phyloP scores from a whole-genome alignment of 176 grass and related monocot species.

The Carex pumila region DNA sequence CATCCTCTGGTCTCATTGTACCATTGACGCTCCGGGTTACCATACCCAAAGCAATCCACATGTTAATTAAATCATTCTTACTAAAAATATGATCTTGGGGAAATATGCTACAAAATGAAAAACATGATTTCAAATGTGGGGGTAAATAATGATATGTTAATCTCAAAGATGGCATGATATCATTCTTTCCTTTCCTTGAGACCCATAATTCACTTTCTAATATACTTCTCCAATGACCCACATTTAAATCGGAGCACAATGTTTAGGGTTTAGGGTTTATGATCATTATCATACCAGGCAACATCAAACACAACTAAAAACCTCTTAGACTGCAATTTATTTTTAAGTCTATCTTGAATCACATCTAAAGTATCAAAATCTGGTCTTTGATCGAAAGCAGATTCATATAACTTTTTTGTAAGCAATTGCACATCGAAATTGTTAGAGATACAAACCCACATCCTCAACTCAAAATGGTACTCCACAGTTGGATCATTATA shows the following conservation, averaged over 20 bases:
- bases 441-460: constrained; percentile 29
- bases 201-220: constrained; percentile 9
- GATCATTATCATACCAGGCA: constrained; percentile 28
- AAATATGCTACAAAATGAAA: constrained; percentile 25
- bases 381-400: neutral
- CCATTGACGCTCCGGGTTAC: neutral
- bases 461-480: constrained; percentile 11
- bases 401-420: constrained; percentile 20
- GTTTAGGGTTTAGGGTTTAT: too few species aligned
- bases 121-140: constrained; percentile 1
- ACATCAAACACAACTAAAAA: constrained; percentile 33
- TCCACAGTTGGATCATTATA: constrained; percentile 15
- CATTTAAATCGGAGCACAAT: neutral
- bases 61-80: constrained; percentile 11
- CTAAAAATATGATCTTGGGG: neutral
- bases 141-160: constrained; percentile 21
- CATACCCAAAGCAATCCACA: constrained; percentile 17
- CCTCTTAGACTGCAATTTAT: constrained; percentile 3
- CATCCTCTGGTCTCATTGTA: neutral
- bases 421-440: constrained; percentile 4
- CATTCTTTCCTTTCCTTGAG: neutral
- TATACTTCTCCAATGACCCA: neutral
- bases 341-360: neutral
- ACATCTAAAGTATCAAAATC: neutral
- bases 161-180: constrained; percentile 17